Evolutionary conservation across 805 yeast species (phyloP), one percentile per base, ranked within the genome.

Genomic region (Starmera dryadoides): DNA sequence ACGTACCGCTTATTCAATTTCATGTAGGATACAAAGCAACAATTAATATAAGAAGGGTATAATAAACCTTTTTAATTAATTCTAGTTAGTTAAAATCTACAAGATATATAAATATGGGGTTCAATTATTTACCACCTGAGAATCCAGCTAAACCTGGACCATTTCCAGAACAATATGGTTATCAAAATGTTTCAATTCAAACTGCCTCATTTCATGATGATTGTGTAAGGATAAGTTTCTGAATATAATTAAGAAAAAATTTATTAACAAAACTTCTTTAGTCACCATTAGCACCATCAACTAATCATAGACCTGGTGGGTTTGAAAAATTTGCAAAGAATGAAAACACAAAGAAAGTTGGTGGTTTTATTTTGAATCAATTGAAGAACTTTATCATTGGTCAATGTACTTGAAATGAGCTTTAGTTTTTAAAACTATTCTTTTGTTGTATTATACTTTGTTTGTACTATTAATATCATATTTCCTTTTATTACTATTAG

Each of bases 301-400:
- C 47, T 6, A 46, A 44, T 23, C 52, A 46, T 20, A 35, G 21
- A 2, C 33, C 42, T 10, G 28, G 40, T 2, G 16, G 23, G 6
- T 41, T 45, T 22, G 53, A 50, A 31, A 50, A 44, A 32, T 42
- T 48, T 21, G 42, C 49, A 6, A 46, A 42, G 26, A 42, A 47
- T 33, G 54, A 52, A 3, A 52, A 49, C 14, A 50, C 58, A 2
- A 53, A 50, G 42, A 53, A 47, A 34, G 58, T 43, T 34, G 58
- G 56, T 15, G 34, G 39, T 15, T 50, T 53, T 37, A 8, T 53
- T 4, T 29, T 44, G 28, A 31, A 34, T 23, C 39, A 36, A 22
- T 22, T 40, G 28, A 33, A 33, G n/a, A 32, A 15, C 3, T 31
- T 31, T 18, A 12, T 31, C 12, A 31, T 31, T 18, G 21, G 33